These are phyloP conservation scores for Camillea tinctor DNA, from an alignment of 2,329 filamentous ascomycete genomes.

Conservation along the genomic window DNA sequence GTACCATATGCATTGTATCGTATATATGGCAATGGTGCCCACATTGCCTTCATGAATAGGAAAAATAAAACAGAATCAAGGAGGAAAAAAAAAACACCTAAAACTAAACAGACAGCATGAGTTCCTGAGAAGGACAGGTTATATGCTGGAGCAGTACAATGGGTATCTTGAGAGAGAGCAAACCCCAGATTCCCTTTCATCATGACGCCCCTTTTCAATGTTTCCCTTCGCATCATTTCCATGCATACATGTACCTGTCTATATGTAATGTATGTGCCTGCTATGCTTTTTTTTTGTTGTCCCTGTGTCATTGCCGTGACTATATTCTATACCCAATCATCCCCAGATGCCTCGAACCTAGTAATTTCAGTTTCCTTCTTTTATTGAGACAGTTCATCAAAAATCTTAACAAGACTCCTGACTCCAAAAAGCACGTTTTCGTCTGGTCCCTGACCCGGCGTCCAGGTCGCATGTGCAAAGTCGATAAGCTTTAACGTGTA, in stretches of 20 bases:
- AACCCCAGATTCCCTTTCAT: constrained; percentile 20
- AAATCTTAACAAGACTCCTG: constrained; percentile 66
- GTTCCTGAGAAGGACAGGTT: constrained; percentile 10
- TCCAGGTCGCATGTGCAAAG: constrained; percentile 90
- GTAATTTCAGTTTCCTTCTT: constrained; percentile 1
- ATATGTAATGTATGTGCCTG: constrained; percentile 10
- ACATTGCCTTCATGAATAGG: too few relatives aligned
- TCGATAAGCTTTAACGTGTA: constrained; percentile 88
- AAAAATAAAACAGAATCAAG: background rate
- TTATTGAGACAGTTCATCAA: constrained; percentile 59
- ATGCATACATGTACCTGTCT: constrained; percentile 7
- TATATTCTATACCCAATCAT: background rate
- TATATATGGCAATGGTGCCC: too few relatives aligned
- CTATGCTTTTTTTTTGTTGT: background rate
- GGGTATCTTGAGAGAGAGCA: constrained; percentile 27
- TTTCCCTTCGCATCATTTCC: constrained; percentile 8
- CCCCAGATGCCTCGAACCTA: background rate
- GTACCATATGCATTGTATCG: too few relatives aligned
- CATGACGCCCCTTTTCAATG: constrained; percentile 17
- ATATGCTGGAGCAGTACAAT: constrained; percentile 20
- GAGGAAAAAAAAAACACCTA: constrained; percentile 4
- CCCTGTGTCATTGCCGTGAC: background rate
- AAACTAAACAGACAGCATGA: constrained; percentile 11
- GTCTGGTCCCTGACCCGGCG: constrained; percentile 78
- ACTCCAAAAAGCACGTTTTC: constrained; percentile 79